Conservation (phyloP, 805 yeast genomes). For the Cyberlindnera veronae region DNA sequence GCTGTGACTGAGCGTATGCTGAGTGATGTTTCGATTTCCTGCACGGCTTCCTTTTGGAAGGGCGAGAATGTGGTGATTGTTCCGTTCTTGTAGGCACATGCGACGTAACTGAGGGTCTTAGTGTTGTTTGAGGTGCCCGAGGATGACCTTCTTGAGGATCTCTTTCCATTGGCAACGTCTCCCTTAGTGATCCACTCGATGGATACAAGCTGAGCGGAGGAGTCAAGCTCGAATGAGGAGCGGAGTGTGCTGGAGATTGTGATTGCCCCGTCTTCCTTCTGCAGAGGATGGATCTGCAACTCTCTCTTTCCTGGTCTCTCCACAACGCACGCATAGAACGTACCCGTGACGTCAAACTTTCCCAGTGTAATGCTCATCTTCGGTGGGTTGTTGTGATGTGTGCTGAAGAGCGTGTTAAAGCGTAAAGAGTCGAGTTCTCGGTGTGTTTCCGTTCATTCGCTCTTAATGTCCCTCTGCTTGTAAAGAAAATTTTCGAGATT, state of each 20-base stretch:
- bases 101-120: conserved; percentile 26
- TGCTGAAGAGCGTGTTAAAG: too few species aligned
- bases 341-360: conserved; percentile 30
- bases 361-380: conserved; percentile 12
- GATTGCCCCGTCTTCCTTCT: conserved; percentile 17
- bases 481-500: conserved; percentile 16
- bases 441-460: neutral
- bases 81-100: conserved; percentile 34
- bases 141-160: conserved; percentile 28
- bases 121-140: conserved; percentile 10
- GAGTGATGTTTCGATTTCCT: conserved; percentile 32
- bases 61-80: conserved; percentile 45
- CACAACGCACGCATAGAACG: conserved; percentile 36
- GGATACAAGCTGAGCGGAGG: conserved; percentile 35
- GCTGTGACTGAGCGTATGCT: conserved; percentile 21
- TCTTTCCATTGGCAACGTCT: conserved; percentile 15
- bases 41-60: conserved; percentile 34
- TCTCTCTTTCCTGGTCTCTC: conserved; percentile 45
- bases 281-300: conserved; percentile 38
- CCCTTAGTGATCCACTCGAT: conserved; percentile 35
- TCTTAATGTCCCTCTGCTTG: too few species aligned
- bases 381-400: too few species aligned
- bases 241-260: conserved; percentile 23
- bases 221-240: conserved; percentile 38
- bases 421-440: too few species aligned